Evolutionary conservation across 2,329 filamentous ascomycete species (phyloP).

Genomic region (Remersonia thermophila): DNA sequence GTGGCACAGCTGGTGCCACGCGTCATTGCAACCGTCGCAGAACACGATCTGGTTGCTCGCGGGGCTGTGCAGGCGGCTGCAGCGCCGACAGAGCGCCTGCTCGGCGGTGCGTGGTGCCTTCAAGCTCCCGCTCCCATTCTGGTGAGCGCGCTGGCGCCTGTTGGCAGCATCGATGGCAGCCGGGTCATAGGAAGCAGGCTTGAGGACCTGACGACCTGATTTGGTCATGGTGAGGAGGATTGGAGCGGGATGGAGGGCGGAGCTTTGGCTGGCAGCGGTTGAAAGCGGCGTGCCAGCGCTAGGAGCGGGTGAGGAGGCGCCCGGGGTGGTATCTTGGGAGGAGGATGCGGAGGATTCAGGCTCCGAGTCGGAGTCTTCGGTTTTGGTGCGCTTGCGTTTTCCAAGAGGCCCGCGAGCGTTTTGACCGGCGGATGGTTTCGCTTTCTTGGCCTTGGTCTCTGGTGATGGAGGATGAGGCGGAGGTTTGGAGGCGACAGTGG

Average conservation of each 20-base stretch:
- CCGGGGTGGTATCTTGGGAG: conserved; percentile 4
- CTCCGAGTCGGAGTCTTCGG: conserved; percentile 13
- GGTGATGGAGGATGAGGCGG: neutral
- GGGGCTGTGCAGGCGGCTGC: conserved; percentile 59
- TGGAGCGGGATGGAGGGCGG: conserved; percentile 28
- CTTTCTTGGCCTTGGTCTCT: conserved; percentile 17
- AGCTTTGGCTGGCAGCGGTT: too few relatives aligned
- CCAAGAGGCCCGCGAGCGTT: conserved; percentile 13
- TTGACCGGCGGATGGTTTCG: conserved; percentile 10
- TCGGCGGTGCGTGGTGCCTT: conserved; percentile 36
- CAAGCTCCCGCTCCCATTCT: conserved; percentile 32
- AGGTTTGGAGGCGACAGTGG: conserved; percentile 6
- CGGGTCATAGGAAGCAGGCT: conserved; percentile 51
- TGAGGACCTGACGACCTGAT: conserved; percentile 60
- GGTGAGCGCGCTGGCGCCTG: conserved; percentile 26
- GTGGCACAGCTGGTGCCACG: conserved; percentile 76
- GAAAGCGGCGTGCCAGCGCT: too few relatives aligned
- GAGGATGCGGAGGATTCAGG: conserved; percentile 8
- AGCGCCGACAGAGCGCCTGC: conserved; percentile 56
- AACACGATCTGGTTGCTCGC: conserved; percentile 71
- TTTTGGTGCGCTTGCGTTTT: conserved; percentile 26
- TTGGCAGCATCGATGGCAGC: conserved; percentile 31
- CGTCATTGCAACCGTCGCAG: conserved; percentile 67
- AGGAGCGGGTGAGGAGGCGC: conserved; percentile 1
- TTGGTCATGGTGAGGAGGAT: conserved; percentile 54